Percentiles rank a stretch among this genome's conserved stretches.
phyloP scores from a whole-genome alignment of 176 grass and related monocot species.

The Phoenix dactylifera region DNA sequence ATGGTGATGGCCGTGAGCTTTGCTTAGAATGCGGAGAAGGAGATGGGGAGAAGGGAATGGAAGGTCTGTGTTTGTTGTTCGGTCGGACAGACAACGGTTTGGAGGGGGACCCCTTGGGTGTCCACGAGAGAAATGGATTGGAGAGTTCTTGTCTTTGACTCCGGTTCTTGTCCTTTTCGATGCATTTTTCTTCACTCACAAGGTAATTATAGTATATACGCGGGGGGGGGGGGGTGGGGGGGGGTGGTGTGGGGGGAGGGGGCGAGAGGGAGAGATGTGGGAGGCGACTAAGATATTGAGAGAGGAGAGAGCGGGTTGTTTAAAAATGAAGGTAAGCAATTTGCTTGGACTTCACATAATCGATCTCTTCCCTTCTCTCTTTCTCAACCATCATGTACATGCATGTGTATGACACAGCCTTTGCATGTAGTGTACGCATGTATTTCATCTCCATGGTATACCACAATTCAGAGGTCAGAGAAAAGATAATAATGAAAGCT shows the following conservation, averaged over 20 bases:
- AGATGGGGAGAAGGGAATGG: constrained; percentile 1
- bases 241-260: no score
- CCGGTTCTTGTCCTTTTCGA: constrained; percentile 77
- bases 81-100: constrained; percentile 36
- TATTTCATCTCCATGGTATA: no score
- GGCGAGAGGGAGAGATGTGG: no score
- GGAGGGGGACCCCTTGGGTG: constrained; percentile 11
- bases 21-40: constrained; percentile 88
- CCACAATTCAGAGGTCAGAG: no score
- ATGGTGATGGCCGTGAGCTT: constrained; percentile 73
- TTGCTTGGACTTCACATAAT: constrained; percentile 90
- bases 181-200: constrained; percentile 73
- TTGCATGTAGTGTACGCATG: constrained; percentile 97
- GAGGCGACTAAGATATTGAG: no score
- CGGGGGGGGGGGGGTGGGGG: no score
- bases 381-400: constrained; percentile 22
- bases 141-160: constrained; percentile 93
- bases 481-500: no score
- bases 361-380: constrained; percentile 10
- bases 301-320: constrained; percentile 44
- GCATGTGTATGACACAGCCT: constrained; percentile 31
- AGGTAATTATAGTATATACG: constrained; percentile 56
- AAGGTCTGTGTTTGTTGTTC: constrained; percentile 24
- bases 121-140: constrained; percentile 6
- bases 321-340: constrained; percentile 66